A percentile compares a stretch with the other conserved stretches of the same genome.
Evolutionary conservation across 495 filamentous ascomycete species (phyloP).

Genomic region (Collariella sp.): DNA sequence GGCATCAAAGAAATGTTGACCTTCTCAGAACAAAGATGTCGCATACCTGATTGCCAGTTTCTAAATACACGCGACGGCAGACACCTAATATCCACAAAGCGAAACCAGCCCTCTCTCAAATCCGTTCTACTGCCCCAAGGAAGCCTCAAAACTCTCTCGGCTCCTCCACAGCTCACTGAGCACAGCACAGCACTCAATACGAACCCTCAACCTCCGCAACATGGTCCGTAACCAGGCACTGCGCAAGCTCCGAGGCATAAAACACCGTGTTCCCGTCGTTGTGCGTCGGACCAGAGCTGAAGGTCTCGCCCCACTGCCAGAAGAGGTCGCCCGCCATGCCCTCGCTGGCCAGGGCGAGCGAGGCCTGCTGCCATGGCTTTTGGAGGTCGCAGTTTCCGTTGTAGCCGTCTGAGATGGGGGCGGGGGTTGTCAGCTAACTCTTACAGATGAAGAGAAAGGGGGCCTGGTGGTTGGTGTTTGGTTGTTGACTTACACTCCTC

Average conservation of each 20-base stretch:
- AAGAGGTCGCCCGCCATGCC: constrained; percentile 50
- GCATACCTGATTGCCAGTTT: too few species aligned
- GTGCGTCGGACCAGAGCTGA: constrained; percentile 43
- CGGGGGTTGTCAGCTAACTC: neutral
- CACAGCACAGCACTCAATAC: too few species aligned
- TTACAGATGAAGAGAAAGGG: constrained; percentile 5
- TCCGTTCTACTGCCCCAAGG: too few species aligned
- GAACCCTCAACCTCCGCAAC: constrained; percentile 38
- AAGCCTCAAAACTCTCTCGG: too few species aligned
- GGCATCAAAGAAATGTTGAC: too few species aligned
- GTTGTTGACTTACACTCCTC: constrained; percentile 44
- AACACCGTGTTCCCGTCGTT: constrained; percentile 53
- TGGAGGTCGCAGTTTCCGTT: constrained; percentile 36
- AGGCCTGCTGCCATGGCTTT: constrained; percentile 47
- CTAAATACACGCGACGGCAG: too few species aligned
- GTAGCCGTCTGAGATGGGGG: constrained; percentile 45
- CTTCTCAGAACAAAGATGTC: too few species aligned
- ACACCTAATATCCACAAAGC: too few species aligned
- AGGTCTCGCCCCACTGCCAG: constrained; percentile 55
- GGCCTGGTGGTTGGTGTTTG: neutral
- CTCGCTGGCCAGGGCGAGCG: constrained; percentile 36
- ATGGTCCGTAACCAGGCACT: constrained; percentile 51
- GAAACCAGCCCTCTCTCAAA: too few species aligned
- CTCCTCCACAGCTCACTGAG: too few species aligned
- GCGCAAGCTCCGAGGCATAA: constrained; percentile 46